A percentile compares a stretch with the other conserved stretches of the same genome.
Conservation (phyloP, 139 green algal genomes). For the Chlorella sorokiniana region DNA sequence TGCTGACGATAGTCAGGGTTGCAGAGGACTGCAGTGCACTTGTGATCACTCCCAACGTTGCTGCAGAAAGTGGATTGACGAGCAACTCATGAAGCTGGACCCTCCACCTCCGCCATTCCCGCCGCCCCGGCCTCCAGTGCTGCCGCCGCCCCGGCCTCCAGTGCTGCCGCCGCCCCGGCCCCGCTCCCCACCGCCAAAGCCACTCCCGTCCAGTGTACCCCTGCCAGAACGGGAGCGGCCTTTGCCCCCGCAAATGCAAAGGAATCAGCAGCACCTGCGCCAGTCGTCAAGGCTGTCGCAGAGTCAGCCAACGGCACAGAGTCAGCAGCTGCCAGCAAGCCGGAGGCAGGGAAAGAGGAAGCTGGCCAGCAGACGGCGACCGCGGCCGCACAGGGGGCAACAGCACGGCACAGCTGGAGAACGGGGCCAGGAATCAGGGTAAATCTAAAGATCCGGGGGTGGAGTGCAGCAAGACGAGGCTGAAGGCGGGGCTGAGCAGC, state of each 20-base stretch:
- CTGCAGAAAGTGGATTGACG: slow-evolving; percentile 19
- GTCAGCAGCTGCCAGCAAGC: not conserved
- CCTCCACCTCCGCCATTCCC: not conserved
- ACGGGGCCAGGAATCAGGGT: too few species aligned
- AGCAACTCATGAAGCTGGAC: not conserved
- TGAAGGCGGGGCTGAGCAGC: too few species aligned
- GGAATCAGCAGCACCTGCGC: not conserved
- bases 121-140: not conserved
- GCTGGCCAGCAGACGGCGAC: too few species aligned
- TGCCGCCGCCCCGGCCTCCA: not conserved
- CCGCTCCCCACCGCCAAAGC: not conserved
- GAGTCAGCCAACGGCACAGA: not conserved
- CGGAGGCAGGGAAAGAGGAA: too few species aligned
- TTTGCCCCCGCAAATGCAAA: too few species aligned
- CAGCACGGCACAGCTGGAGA: too few species aligned
- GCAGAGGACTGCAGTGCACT: not conserved
- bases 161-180: not conserved
- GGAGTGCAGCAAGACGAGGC: too few species aligned
- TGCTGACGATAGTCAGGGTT: not conserved
- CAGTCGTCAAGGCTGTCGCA: not conserved
- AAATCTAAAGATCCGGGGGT: too few species aligned
- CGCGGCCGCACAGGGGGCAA: too few species aligned
- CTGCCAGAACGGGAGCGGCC: not conserved
- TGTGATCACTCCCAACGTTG: not conserved
- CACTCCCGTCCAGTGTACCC: not conserved